Percentiles rank a stretch among this genome's conserved stretches.
phyloP scores from a whole-genome alignment of 2,329 filamentous ascomycete species.

The Diaporthe sp. region DNA sequence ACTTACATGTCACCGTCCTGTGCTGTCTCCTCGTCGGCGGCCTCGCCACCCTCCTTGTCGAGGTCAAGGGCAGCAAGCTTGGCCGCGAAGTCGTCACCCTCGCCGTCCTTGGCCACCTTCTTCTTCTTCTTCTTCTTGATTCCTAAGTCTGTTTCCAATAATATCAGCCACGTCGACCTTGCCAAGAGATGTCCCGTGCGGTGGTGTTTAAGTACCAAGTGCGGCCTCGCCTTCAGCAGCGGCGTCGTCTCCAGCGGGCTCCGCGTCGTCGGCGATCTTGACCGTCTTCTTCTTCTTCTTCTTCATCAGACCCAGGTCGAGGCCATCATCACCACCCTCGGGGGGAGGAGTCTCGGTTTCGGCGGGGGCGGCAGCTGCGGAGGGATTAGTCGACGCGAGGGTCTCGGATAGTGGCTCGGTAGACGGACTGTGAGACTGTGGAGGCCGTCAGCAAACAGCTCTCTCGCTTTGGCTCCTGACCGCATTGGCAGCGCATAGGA shows the following conservation, averaged over 20 bases:
- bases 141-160: constrained; percentile 53
- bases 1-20: constrained; percentile 80
- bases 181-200: not conserved
- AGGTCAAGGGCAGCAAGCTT: constrained; percentile 72
- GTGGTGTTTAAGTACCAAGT: constrained; percentile 31
- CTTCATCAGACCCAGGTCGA: constrained; percentile 69
- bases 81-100: constrained; percentile 69
- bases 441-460: constrained; percentile 23
- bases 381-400: constrained; percentile 36
- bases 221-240: constrained; percentile 53
- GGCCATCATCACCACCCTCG: constrained; percentile 67
- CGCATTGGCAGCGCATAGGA: not conserved
- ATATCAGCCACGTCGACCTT: constrained; percentile 49
- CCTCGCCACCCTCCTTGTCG: constrained; percentile 69
- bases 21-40: constrained; percentile 59
- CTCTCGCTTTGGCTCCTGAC: not conserved
- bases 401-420: constrained; percentile 35
- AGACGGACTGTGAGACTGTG: constrained; percentile 36
- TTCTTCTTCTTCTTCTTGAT: constrained; percentile 79
- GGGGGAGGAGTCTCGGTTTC: constrained; percentile 61
- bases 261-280: constrained; percentile 61
- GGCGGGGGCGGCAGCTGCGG: constrained; percentile 32
- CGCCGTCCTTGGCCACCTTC: constrained; percentile 71
- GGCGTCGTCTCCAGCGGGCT: constrained; percentile 60
- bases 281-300: constrained; percentile 82